phyloP scores from a whole-genome alignment of 257 asterid genomes.

The Asclepias syriaca region DNA sequence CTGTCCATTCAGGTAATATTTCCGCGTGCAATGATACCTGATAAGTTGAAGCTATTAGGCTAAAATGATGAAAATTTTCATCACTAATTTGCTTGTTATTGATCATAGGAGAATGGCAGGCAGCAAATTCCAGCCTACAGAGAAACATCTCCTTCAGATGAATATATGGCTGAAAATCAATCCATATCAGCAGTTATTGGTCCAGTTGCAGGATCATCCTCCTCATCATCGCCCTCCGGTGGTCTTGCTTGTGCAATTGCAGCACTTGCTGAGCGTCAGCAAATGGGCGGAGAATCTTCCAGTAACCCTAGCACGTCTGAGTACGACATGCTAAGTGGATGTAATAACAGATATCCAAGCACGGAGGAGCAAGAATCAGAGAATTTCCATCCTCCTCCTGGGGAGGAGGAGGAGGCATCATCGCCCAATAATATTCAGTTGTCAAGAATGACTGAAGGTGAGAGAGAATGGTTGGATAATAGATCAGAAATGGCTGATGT shows the following conservation, averaged over 20 bases:
- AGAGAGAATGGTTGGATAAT: conserved; percentile 32
- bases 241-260: conserved; percentile 94
- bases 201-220: conserved; percentile 31
- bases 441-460: conserved; percentile 30
- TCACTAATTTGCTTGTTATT: neutral
- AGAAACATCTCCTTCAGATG: conserved; percentile 41
- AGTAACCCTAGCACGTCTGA: conserved; percentile 34
- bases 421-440: conserved; percentile 31
- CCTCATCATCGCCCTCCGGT: conserved; percentile 77
- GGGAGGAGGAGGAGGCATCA: conserved; percentile 19
- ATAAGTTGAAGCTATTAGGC: neutral
- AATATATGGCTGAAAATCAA: conserved; percentile 38
- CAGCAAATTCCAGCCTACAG: conserved; percentile 33
- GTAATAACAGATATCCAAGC: conserved; percentile 31
- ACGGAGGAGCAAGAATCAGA: conserved; percentile 46
- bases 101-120: conserved; percentile 61
- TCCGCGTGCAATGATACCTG: neutral
- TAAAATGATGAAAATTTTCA: neutral
- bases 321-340: conserved; percentile 29
- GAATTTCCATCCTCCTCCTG: conserved; percentile 32
- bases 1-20: conserved; percentile 79
- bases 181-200: conserved; percentile 22
- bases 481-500: conserved; percentile 46
- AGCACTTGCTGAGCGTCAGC: conserved; percentile 91
- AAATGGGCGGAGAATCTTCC: conserved; percentile 49